Evolutionary conservation across 139 green algal genomes (phyloP), one percentile per base, ranked within the genome.

Genomic region (Asterochloris erici): DNA sequence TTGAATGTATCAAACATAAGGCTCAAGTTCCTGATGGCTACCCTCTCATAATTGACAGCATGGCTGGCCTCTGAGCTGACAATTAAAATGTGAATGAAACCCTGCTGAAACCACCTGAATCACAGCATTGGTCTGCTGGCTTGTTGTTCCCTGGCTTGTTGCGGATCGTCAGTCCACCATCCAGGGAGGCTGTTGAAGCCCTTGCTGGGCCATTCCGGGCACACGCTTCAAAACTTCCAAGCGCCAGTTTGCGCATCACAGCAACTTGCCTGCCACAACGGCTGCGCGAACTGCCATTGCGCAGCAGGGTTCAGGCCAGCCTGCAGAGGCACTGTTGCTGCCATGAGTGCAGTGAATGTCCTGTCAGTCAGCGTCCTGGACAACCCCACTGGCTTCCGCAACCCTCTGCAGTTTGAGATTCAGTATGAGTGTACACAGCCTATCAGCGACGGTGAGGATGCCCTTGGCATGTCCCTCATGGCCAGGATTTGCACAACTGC

Each of bases 401-500:
- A 94, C 63, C 93, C 94, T 0, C 88, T 99, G 1, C 90, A 98
- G 68, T 97, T 99, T 81, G 94, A 98, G 73, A 98, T 99, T 21
- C 91, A 96, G 83, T 99, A 99, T 80, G 95, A 99, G 79, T 98
- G 95, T 88, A 66, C 97, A 13, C 87, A 83, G 23, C 74, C 88
- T 24, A 84, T 98, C 12, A 29, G 92, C 47, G 86, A 97, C 16
- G 95, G 92, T 95, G 74, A 81, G 88, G 29, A 1, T 21, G 38
- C n/a, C 71, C 38, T 6, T 54, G 38, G 38, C 38, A 54, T 77
- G 23, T 47, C 23, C 0, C 19, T 28, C 28, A 19, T 14, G 23
- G 16, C 23, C 14, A 63, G 9, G 10, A 71, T 21, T 9, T 71
- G 66, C 16, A 0, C 63, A 12, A 69, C 62, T 29, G 63, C 63